These are phyloP conservation scores for Chaetoceros muelleri DNA, from an alignment of 108 stramenopile genomes.

Conservation along the genomic window DNA sequence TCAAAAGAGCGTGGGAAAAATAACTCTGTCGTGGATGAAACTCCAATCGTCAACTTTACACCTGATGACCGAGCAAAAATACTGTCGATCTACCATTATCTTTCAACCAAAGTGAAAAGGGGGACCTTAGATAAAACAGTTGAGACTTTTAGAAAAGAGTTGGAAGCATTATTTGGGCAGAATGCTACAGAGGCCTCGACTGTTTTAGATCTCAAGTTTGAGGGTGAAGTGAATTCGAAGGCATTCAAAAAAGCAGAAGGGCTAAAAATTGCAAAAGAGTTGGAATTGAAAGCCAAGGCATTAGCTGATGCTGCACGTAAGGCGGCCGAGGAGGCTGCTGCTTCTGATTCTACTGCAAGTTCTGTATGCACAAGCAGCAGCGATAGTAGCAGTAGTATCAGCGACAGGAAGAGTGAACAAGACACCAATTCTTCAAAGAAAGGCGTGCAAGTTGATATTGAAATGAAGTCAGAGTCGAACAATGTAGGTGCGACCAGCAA, in stretches of 20 bases:
- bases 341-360: background rate
- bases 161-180: background rate
- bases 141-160: background rate
- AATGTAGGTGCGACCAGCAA: background rate
- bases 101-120: background rate
- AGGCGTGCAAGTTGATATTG: background rate
- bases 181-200: background rate
- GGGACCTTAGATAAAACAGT: background rate
- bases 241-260: conserved; percentile 13
- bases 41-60: background rate
- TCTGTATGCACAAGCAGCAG: background rate
- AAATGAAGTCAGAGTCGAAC: background rate
- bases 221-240: conserved; percentile 12
- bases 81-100: background rate
- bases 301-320: background rate
- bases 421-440: background rate
- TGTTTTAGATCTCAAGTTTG: background rate
- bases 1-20: background rate
- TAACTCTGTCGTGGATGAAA: background rate
- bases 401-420: background rate
- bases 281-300: conserved; percentile 25
- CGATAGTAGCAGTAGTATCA: conserved; percentile 1
- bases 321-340: background rate
- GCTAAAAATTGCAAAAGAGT: conserved; percentile 10
- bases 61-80: background rate